phyloP scores from a whole-genome alignment of 176 grass and related monocot species.

The Ampelocalamus luodianensis region DNA sequence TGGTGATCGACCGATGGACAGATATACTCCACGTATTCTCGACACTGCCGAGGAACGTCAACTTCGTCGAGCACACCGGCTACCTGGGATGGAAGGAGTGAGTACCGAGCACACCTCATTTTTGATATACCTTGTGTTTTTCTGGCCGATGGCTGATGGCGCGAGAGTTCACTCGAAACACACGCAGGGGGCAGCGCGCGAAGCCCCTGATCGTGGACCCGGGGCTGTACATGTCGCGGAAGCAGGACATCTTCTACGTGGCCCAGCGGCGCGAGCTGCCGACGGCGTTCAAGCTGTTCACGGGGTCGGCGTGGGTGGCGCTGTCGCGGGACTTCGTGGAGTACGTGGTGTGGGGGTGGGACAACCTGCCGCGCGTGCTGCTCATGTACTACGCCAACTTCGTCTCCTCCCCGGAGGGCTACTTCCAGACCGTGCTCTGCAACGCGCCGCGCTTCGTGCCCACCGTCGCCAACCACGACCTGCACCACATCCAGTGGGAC shows the following conservation, averaged over 20 bases:
- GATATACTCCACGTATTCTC: constrained; percentile 80
- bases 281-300: constrained; percentile 85
- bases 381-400: constrained; percentile 99
- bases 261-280: constrained; percentile 57
- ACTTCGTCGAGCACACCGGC: constrained; percentile 92
- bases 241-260: constrained; percentile 81
- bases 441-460: constrained; percentile 65
- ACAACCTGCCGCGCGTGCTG: constrained; percentile 87
- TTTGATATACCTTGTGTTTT: not conserved
- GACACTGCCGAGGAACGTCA: constrained; percentile 67
- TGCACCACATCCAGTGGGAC: constrained; percentile 96
- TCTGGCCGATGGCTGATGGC: not conserved
- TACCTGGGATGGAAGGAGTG: constrained; percentile 87
- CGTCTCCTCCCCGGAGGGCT: constrained; percentile 88
- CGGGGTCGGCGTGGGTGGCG: constrained; percentile 86
- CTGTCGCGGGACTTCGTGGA: constrained; percentile 74
- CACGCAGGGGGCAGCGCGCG: constrained; percentile 53
- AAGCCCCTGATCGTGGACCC: constrained; percentile 80
- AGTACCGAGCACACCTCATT: not conserved
- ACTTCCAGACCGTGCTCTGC: constrained; percentile 96
- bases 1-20: constrained; percentile 5
- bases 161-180: not conserved
- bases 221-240: constrained; percentile 63
- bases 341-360: constrained; percentile 93
- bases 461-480: constrained; percentile 89